Evolutionary conservation across 2,329 filamentous ascomycete species (phyloP).

Genomic region (Juglanconis juglandina): DNA sequence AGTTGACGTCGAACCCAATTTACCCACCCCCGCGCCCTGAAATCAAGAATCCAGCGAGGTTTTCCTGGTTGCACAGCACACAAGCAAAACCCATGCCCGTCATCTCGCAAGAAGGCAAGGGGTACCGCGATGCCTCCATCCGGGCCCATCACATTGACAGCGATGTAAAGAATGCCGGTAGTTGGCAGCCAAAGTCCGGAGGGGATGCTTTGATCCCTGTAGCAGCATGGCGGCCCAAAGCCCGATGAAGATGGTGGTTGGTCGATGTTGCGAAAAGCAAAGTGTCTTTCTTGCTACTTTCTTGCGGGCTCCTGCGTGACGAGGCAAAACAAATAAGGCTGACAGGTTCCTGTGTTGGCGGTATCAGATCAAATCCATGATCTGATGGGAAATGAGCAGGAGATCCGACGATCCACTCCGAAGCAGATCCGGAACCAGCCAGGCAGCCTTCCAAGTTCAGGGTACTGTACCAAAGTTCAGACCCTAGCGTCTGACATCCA

Average conservation of each 20-base stretch:
- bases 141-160: conserved; percentile 3
- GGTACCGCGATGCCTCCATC: conserved; percentile 4
- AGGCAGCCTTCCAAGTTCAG: too few relatives aligned
- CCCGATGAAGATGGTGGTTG: background rate
- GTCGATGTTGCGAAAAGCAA: background rate
- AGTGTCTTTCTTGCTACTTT: background rate
- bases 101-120: background rate
- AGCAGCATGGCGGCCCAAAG: background rate
- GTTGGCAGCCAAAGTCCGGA: background rate
- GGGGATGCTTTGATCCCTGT: background rate
- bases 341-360: background rate
- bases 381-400: conserved; percentile 13
- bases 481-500: too few relatives aligned
- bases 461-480: too few relatives aligned
- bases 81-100: background rate
- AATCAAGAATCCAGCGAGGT: background rate
- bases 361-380: background rate
- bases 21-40: background rate
- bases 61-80: conserved; percentile 5
- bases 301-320: background rate
- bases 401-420: conserved; percentile 6
- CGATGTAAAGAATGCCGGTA: background rate
- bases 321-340: background rate
- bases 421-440: conserved; percentile 3
- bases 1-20: background rate